phyloP scores from a whole-genome alignment of 768 basidiomycete species.

The Tricholoma bakamatsutake region DNA sequence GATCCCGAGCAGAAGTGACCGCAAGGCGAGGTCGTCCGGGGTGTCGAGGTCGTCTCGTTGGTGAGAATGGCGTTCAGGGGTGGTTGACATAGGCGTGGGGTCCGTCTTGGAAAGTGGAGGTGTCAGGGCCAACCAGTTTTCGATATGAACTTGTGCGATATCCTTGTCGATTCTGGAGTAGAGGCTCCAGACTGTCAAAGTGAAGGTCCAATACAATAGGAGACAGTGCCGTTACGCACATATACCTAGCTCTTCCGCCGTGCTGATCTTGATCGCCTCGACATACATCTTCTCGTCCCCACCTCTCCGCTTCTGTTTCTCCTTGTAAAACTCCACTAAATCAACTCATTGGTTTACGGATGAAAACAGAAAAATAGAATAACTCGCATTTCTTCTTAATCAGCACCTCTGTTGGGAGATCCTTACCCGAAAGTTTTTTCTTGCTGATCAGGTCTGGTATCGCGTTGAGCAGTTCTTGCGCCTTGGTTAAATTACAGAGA shows the following conservation, averaged over 20 bases:
- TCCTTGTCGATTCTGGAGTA: constrained; percentile 52
- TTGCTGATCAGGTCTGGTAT: constrained; percentile 57
- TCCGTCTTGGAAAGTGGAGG: constrained; percentile 22
- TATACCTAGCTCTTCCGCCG: constrained; percentile 70
- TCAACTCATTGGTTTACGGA: neutral
- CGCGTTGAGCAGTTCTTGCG: constrained; percentile 54
- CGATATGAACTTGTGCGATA: constrained; percentile 55
- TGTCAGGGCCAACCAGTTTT: constrained; percentile 43
- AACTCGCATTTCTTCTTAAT: constrained; percentile 70
- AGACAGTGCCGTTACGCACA: constrained; percentile 38
- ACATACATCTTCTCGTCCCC: constrained; percentile 47
- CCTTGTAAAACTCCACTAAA: constrained; percentile 68
- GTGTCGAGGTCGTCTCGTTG: constrained; percentile 48
- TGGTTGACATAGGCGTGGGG: neutral
- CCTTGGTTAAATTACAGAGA: constrained; percentile 46
- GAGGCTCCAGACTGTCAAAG: constrained; percentile 66
- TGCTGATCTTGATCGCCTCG: constrained; percentile 55
- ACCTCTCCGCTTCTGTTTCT: constrained; percentile 53
- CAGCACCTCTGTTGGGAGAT: constrained; percentile 69
- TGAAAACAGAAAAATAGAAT: neutral
- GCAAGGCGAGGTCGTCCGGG: constrained; percentile 63
- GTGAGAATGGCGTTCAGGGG: constrained; percentile 2
- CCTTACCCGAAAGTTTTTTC: constrained; percentile 59
- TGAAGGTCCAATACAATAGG: no score
- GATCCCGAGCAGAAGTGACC: constrained; percentile 64